Percentiles rank a stretch among this genome's conserved stretches.
These are phyloP conservation scores for Monosporascus sp. DNA, from an alignment of 2,329 filamentous ascomycete genomes.

Conservation along the genomic window DNA sequence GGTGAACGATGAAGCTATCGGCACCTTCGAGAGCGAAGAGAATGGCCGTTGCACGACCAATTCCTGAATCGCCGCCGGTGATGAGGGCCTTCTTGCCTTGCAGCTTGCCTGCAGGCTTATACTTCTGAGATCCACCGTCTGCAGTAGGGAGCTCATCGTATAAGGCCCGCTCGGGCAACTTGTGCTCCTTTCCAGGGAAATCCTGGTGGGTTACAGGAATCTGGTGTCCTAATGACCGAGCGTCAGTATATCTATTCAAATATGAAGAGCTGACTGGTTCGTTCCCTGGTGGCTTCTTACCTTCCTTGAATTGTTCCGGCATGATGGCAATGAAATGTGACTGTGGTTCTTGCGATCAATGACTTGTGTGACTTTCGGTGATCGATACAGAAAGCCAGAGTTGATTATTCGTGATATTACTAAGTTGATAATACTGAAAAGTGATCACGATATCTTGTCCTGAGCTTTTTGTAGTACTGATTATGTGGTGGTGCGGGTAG, in stretches of 20 bases:
- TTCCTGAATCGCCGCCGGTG: conserved; percentile 75
- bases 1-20: conserved; percentile 66
- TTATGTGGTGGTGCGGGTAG: neutral
- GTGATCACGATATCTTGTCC: too few relatives aligned
- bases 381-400: neutral
- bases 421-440: too few relatives aligned
- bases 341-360: neutral
- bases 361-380: neutral
- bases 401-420: too few relatives aligned
- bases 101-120: conserved; percentile 72
- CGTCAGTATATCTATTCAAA: neutral
- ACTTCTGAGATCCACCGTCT: conserved; percentile 62
- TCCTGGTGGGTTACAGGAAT: conserved; percentile 36
- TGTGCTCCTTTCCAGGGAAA: conserved; percentile 38
- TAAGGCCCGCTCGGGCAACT: conserved; percentile 52
- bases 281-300: conserved; percentile 15
- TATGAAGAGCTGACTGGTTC: neutral
- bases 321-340: conserved; percentile 9
- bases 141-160: conserved; percentile 62
- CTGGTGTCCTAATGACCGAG: conserved; percentile 27
- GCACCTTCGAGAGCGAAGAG: conserved; percentile 80
- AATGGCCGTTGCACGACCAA: conserved; percentile 69
- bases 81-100: conserved; percentile 71
- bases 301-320: conserved; percentile 31
- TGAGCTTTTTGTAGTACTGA: neutral